phyloP scores from a whole-genome alignment of 1,139 yeast species.

The Candida buenavistaensis region DNA sequence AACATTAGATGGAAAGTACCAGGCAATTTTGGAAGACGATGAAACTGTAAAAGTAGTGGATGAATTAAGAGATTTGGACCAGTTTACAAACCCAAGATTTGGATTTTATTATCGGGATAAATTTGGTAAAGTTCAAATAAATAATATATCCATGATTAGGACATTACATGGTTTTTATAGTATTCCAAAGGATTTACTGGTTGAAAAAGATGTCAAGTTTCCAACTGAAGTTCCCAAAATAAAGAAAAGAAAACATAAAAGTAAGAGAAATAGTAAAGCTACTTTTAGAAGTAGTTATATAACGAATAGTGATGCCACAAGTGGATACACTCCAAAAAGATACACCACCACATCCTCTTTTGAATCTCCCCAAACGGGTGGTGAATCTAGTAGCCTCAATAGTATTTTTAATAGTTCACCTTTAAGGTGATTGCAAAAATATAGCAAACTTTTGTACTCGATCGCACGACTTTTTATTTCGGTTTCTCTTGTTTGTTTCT shows the following conservation, averaged over 20 bases:
- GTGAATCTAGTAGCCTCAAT: constrained; percentile 6
- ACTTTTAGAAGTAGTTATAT: constrained; percentile 1
- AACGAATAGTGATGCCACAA: background rate
- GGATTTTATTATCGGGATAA: constrained; percentile 5
- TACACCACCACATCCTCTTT: constrained; percentile 1
- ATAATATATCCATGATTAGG: constrained; percentile 4
- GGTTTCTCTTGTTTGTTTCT: too few species aligned
- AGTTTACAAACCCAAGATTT: constrained; percentile 5
- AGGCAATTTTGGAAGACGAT: constrained; percentile 4
- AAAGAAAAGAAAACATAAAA: constrained; percentile 1
- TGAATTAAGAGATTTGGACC: constrained; percentile 3
- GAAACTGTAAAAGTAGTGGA: constrained; percentile 1
- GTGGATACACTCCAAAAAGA: background rate
- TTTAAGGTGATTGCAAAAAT: background rate
- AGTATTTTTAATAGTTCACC: constrained; percentile 6
- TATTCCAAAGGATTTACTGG: constrained; percentile 1
- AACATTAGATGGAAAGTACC: constrained; percentile 3
- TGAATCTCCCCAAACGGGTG: constrained; percentile 4
- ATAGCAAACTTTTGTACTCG: background rate
- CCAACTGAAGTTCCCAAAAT: constrained; percentile 3
- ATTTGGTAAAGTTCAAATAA: constrained; percentile 4
- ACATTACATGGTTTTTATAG: constrained; percentile 7
- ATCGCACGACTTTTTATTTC: background rate
- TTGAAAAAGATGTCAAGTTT: constrained; percentile 3
- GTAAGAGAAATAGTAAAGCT: constrained; percentile 1